Percentiles rank a stretch among this genome's conserved stretches.
These are phyloP conservation scores for Pestalotiopsis fici DNA, from an alignment of 2,329 filamentous ascomycete genomes.

Conservation along the genomic window DNA sequence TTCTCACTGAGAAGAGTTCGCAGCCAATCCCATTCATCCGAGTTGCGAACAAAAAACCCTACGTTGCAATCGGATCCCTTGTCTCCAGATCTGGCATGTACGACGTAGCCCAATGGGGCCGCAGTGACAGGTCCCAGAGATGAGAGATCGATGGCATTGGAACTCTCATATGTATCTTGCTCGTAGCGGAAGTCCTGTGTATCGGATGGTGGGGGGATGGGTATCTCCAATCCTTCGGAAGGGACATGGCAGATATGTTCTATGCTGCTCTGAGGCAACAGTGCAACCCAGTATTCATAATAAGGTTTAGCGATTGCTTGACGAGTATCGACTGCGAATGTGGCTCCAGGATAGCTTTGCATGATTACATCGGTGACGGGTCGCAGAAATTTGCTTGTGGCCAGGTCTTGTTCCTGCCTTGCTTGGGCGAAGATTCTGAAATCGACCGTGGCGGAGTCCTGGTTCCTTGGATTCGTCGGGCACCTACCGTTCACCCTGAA, in stretches of 20 bases:
- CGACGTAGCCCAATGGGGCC: slow-evolving; percentile 30
- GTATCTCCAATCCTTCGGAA: no score
- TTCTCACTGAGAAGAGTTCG: slow-evolving; percentile 8
- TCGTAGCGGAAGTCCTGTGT: no score
- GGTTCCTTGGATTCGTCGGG: slow-evolving; percentile 29
- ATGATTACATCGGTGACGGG: no score
- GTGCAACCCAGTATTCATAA: no score
- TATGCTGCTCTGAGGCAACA: no score
- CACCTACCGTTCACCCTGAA: no score
- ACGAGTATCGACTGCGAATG: no score
- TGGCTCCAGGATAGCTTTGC: no score
- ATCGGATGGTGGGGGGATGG: no score
- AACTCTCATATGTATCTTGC: slow-evolving; percentile 25
- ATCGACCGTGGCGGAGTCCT: slow-evolving; percentile 35
- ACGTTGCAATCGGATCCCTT: slow-evolving; percentile 18
- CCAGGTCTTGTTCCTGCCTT: slow-evolving; percentile 27
- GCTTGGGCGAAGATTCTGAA: slow-evolving; percentile 24
- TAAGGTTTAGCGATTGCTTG: no score
- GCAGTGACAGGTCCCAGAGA: slow-evolving; percentile 22
- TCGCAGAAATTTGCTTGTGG: no score
- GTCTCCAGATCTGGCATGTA: slow-evolving; percentile 29
- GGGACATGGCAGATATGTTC: no score
- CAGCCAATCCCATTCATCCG: slow-evolving; percentile 18
- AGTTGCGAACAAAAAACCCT: slow-evolving; percentile 18
- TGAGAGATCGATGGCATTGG: slow-evolving; percentile 16